A percentile compares a stretch with the other conserved stretches of the same genome.
Conservation (phyloP, 345 rosid species). For the Kandelia obovata region DNA sequence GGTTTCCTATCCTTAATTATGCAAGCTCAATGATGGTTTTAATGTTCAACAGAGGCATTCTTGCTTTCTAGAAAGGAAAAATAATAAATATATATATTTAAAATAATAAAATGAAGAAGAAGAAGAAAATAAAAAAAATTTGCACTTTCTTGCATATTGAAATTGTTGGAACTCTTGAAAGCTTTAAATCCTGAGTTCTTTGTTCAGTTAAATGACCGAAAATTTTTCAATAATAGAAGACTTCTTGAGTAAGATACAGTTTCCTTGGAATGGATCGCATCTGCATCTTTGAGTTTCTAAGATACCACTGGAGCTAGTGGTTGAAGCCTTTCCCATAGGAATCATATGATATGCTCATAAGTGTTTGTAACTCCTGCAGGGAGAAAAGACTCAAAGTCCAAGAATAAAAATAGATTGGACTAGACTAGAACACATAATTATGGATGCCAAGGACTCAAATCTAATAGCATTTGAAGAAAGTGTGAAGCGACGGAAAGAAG, state of each 20-base stretch:
- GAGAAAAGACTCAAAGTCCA: conserved; percentile 34
- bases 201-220: not conserved
- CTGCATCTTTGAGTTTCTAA: not conserved
- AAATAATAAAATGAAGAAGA: too few species aligned
- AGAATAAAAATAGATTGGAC: conserved; percentile 27
- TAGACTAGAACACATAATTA: conserved; percentile 40
- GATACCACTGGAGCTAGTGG: not conserved
- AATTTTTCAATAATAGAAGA: too few species aligned
- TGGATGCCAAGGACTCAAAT: conserved; percentile 40
- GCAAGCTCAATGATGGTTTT: not conserved
- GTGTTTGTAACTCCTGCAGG: conserved; percentile 43
- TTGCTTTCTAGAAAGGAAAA: not conserved
- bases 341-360: conserved; percentile 6
- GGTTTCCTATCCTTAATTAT: conserved; percentile 9
- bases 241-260: too few species aligned
- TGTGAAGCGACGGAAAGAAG: conserved; percentile 53
- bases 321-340: conserved; percentile 6
- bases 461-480: conserved; percentile 40
- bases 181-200: not conserved
- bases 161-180: conserved; percentile 3
- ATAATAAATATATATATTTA: too few species aligned
- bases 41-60: not conserved
- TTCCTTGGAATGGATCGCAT: too few species aligned
- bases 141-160: not conserved
- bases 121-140: not conserved